Conservation (phyloP, 768 basidiomycete species). For the Trametes cingulata region DNA sequence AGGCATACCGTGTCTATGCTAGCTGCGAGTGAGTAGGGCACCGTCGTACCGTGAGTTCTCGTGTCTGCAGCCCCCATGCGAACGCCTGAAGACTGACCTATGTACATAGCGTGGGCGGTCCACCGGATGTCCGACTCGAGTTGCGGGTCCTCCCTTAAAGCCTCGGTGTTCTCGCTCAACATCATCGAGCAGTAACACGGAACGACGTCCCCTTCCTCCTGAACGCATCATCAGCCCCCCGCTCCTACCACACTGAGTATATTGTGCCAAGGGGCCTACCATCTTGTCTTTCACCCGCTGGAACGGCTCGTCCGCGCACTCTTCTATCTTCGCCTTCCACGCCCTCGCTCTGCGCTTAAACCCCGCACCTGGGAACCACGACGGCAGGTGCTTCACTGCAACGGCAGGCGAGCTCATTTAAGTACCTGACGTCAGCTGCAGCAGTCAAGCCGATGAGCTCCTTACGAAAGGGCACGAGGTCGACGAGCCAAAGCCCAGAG, state of each 20-base stretch:
- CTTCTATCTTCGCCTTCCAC: background rate
- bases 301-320: background rate
- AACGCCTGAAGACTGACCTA: background rate
- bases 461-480: constrained; percentile 40
- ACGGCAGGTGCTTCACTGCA: constrained; percentile 54
- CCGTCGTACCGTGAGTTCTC: too few relatives aligned
- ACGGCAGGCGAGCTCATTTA: constrained; percentile 24
- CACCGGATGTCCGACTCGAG: constrained; percentile 5
- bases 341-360: constrained; percentile 19
- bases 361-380: constrained; percentile 62
- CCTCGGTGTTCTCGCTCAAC: background rate
- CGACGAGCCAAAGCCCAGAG: constrained; percentile 46
- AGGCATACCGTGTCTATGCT: constrained; percentile 3
- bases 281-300: background rate
- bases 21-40: background rate
- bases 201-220: background rate
- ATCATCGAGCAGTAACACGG: constrained; percentile 21
- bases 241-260: too few relatives aligned
- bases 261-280: too few relatives aligned
- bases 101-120: background rate
- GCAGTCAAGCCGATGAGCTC: constrained; percentile 12
- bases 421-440: constrained; percentile 1
- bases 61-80: too few relatives aligned
- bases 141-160: too few relatives aligned
- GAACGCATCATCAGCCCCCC: background rate